Evolutionary conservation across 768 basidiomycete genomes (phyloP), one percentile per base, ranked within the genome.

Genomic region (Auricularia sp.): DNA sequence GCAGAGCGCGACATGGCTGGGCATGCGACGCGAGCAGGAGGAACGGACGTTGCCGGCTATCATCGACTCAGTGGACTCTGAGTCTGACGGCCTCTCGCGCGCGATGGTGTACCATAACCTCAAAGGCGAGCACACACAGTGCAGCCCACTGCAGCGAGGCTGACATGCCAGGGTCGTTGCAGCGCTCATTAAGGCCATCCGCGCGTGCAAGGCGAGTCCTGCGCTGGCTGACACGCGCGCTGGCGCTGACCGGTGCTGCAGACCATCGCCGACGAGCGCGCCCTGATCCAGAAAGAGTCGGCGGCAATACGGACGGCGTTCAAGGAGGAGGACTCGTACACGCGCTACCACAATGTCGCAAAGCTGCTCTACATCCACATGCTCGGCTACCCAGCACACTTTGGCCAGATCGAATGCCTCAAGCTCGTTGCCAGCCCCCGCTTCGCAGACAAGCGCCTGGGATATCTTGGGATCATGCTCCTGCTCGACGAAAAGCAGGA

Each of bases 321-420:
- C 78, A 86, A 94, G 66, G 95, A 97, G 75, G 97, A 98, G 74
- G 97, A 98, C 79, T 87, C 93, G 2, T 93, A 88, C 74, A 84
- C 93, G 64, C 87, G 97, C 63, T 91, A 99, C 74, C 91, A 98
- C 81, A 98, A 95, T 76, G 87, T 99, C 72, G 96, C 95, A 65
- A 98, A 98, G 74, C 84, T 98, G 29, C 86, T 99, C 66, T 98
- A 99, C 78, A 97, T 97, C 77, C 92, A 96, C 74, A 98, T 99
- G 94, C 87, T 97, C 44, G 97, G 97, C 64, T 98, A 95, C 56
- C 93, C 94, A 8, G 97, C 97, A 36, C 97, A 99, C 75, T 99
- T 98, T 73, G 97, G 96, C 62, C 97, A 99, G 81, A 98, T 99
- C 74, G 93, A 96, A 79, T 95, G 93, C 76, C 79, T 94, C 69